Evolutionary conservation across 352 stramenopile genomes (phyloP), one percentile per base, ranked within the genome.

Genomic region (Pythium sp.): DNA sequence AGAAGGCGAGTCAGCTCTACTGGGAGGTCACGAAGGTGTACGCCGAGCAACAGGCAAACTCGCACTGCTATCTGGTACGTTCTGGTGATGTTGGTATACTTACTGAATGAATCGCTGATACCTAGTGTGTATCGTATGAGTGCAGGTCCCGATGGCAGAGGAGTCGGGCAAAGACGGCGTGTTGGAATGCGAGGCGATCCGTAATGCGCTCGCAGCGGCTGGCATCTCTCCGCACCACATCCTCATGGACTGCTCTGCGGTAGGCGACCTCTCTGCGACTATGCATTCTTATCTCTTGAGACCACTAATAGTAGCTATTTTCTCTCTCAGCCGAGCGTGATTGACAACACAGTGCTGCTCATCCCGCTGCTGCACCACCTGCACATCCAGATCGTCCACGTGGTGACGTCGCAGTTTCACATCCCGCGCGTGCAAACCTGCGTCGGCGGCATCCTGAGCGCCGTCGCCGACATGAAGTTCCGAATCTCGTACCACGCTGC

Each of bases 181-280:
- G 5, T 65, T 74, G 7, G 79, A 90, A 69, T 78, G 64, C 7
- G 83, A 90, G 34, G 69, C 76, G 18, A 84, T 84, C 28, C 76
- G 83, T 46, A 84, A 86, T 11, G 79, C 76, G 28, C 75, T 90
- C 12, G 71, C 85, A 20, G 71, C 74, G 20, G 66, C 69, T n/a
- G 81, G 83, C 47, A 78, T 91, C 54, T 88, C 83, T 4, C 80
- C 79, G 14, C 81, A 91, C 60, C 81, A 90, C 62, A 86, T 90
- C 58, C 62, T 89, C 72, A 90, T 90, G 81, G 77, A 87, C 70
- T 91, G 83, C 79, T 82, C 77, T 0, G 74, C 76, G 32, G 80
- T 91, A 69, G 71, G 74, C 79, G 2, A 12, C 11, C 24, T 43
- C 47, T 46, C 20, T 36, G 24, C 20, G n/a, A 2, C 5, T 24